Conservation (phyloP, 2,329 filamentous ascomycete genomes). For the Colletotrichum tamarilloi region DNA sequence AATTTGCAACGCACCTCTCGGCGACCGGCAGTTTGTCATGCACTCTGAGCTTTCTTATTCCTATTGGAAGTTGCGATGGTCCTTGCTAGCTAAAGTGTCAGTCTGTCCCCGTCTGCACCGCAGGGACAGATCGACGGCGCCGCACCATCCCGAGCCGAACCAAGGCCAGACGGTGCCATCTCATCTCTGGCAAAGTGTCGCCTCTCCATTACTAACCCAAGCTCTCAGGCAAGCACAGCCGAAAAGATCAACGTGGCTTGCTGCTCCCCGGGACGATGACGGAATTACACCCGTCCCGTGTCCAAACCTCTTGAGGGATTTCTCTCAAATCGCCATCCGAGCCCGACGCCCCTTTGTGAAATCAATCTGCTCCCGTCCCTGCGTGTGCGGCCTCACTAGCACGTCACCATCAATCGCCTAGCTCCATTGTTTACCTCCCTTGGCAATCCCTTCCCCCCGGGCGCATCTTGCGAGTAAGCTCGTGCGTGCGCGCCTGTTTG, state of each 20-base stretch:
- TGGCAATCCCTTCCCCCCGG: not conserved
- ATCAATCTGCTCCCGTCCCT: not conserved
- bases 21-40: conserved; percentile 21
- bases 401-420: not conserved
- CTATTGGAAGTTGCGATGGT: conserved; percentile 16
- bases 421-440: not conserved
- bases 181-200: conserved; percentile 22
- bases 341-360: not conserved
- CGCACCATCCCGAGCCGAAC: conserved; percentile 8
- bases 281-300: not conserved
- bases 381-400: not conserved
- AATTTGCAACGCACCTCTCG: not conserved
- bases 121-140: conserved; percentile 2
- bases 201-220: not conserved
- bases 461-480: not conserved
- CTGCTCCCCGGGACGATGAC: not conserved
- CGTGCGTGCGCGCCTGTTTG: not conserved
- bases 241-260: not conserved
- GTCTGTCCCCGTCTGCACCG: not conserved
- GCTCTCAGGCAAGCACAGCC: not conserved
- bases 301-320: not conserved
- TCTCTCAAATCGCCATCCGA: not conserved
- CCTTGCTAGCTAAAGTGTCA: not conserved
- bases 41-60: conserved; percentile 24
- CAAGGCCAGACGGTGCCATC: conserved; percentile 19